These are phyloP conservation scores for Chalciporus pseudorubinellus DNA, from an alignment of 768 basidiomycete genomes.

Conservation along the genomic window DNA sequence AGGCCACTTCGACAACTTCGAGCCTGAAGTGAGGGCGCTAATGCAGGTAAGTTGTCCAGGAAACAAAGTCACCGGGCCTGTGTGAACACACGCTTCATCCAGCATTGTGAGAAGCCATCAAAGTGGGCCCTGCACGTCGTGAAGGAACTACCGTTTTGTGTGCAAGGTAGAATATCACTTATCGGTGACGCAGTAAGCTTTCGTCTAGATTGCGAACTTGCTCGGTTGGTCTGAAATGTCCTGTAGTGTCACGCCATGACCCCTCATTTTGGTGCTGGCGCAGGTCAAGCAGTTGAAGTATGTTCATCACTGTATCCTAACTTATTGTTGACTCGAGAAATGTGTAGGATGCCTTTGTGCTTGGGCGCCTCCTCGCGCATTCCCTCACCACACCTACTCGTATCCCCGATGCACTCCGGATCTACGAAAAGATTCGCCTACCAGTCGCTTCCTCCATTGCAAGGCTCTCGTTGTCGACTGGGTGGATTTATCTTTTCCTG, in stretches of 20 bases:
- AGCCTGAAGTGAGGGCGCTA: conserved; percentile 34
- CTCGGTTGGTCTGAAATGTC: background rate
- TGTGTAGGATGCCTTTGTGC: conserved; percentile 24
- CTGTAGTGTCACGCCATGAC: conserved; percentile 27
- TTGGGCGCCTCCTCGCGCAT: conserved; percentile 19
- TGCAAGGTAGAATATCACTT: conserved; percentile 41
- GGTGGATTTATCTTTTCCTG: conserved; percentile 19
- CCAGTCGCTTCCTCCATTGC: conserved; percentile 16
- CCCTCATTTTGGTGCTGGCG: conserved; percentile 24
- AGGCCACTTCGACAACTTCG: conserved; percentile 32
- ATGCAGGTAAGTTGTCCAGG: conserved; percentile 21
- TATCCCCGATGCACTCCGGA: conserved; percentile 9
- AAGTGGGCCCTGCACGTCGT: conserved; percentile 47
- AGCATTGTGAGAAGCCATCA: conserved; percentile 37
- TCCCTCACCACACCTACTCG: conserved; percentile 5
- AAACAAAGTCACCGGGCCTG: background rate
- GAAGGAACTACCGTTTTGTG: conserved; percentile 39
- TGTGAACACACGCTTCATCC: background rate
- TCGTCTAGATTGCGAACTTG: background rate
- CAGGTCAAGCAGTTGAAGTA: conserved; percentile 29
- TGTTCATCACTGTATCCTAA: background rate
- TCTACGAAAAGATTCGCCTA: conserved; percentile 21
- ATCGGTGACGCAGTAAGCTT: conserved; percentile 48
- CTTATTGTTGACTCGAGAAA: background rate
- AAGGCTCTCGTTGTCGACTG: conserved; percentile 14